A percentile compares a stretch with the other conserved stretches of the same genome.
Evolutionary conservation across 1,284 basidiomycete genomes (phyloP).

Genomic region (Sparassis latifolia): DNA sequence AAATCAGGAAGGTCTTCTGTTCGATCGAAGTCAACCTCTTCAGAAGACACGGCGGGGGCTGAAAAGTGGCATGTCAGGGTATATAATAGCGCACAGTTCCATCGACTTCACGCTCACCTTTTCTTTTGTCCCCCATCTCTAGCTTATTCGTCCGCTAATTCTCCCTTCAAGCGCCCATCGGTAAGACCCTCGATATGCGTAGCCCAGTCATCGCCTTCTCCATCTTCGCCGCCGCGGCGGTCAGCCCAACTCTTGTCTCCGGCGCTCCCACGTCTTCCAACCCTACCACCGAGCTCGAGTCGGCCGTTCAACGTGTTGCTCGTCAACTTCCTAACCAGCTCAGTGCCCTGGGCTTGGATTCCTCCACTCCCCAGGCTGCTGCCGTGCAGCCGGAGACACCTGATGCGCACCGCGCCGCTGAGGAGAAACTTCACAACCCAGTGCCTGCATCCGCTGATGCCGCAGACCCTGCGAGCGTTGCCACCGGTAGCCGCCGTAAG

Average conservation of each 20-base stretch:
- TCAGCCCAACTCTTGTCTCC: conserved; percentile 24
- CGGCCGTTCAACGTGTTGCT: background rate
- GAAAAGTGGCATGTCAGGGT: background rate
- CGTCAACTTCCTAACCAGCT: conserved; percentile 1
- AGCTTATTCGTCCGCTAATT: conserved; percentile 4
- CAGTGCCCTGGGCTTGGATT: background rate
- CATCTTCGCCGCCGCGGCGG: conserved; percentile 23
- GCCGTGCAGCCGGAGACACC: background rate
- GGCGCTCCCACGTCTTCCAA: conserved; percentile 20
- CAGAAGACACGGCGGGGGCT: conserved; percentile 8
- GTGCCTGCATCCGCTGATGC: conserved; percentile 1
- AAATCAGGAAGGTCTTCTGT: conserved; percentile 6
- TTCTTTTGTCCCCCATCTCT: conserved; percentile 4
- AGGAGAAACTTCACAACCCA: conserved; percentile 5
- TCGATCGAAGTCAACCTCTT: conserved; percentile 5
- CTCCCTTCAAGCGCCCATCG: conserved; percentile 1
- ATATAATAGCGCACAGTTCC: conserved; percentile 1
- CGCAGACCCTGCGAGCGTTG: background rate
- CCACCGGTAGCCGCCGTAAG: conserved; percentile 1
- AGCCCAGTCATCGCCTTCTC: conserved; percentile 12
- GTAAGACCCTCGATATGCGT: conserved; percentile 6
- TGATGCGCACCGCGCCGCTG: conserved; percentile 2
- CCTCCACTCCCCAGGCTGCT: background rate
- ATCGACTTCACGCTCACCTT: background rate
- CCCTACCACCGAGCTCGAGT: conserved; percentile 6